Evolutionary conservation across 495 filamentous ascomycete genomes (phyloP), one percentile per base, ranked within the genome.

Genomic region (Talaromyces borbonicus): DNA sequence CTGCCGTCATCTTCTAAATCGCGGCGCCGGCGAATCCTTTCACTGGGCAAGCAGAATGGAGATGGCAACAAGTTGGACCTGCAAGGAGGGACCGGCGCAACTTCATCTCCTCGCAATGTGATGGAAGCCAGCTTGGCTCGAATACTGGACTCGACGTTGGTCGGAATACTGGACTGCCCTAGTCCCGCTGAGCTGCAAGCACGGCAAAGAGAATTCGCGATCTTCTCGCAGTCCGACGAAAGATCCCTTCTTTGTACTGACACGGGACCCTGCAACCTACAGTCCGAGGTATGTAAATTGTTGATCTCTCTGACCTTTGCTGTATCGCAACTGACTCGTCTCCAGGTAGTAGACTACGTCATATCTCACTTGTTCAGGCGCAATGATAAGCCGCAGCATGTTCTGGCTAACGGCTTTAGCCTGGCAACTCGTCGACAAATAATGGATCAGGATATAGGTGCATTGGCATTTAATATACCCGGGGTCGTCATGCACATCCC

Each of bases 271-370:
- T 52, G 53, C 8, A 67, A 62, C 46, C 57, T 63, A 8, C 81
- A 84, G 48, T 70, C 75, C 4, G 83, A 85, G 71, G 83, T 83
- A 68, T 49, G 43, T 8, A 0, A 33, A 16, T 11, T 1, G 23
- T 43, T n/a, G 8, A 18, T 43, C n/a, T 20, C n/a, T 4, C 5
- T 24, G 0, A 1, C 12, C 20, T 41, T 20, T 19, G 11, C 18
- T 8, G 27, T 12, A 30, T 30, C 19, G 22, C 11, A 43, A 26
- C 57, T 63, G 36, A 64, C 57, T 52, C 47, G 44, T 49, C 42
- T 33, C 29, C 52, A 97, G 85, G 74, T 94, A 50, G 75, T 96
- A 41, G 85, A 95, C 62, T 93, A 87, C 56, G 81, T 80, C 8
- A 80, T 96, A 23, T 83, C 77, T 67, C 67, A 74, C 2, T 62